phyloP scores from a whole-genome alignment of 1,139 yeast species.

The Suhomyces ambrosiae region DNA sequence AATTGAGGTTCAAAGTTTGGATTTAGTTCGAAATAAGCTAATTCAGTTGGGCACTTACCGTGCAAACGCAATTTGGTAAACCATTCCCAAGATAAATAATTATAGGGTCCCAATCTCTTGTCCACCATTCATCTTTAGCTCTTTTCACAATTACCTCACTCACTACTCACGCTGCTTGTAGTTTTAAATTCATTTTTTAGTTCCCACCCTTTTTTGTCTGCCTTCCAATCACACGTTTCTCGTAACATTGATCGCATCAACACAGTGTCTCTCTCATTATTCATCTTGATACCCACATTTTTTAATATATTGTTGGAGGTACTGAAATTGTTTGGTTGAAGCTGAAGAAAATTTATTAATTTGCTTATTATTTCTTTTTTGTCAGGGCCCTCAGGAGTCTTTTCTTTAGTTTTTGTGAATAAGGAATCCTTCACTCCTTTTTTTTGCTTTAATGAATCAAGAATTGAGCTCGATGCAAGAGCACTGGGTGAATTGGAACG shows the following conservation, averaged over 20 bases:
- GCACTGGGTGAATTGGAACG: constrained; percentile 1
- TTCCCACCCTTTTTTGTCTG: constrained; percentile 59
- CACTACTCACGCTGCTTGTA: too few species aligned
- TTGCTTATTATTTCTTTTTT: constrained; percentile 37
- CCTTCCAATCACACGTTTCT: constrained; percentile 71
- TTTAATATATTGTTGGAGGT: constrained; percentile 61
- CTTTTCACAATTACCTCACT: too few species aligned
- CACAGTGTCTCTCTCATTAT: constrained; percentile 59
- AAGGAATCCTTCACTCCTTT: constrained; percentile 13
- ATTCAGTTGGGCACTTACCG: too few species aligned
- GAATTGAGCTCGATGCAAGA: constrained; percentile 33
- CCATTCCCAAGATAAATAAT: too few species aligned
- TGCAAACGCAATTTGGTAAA: too few species aligned
- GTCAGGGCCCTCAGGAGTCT: constrained; percentile 22
- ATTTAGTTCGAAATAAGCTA: too few species aligned
- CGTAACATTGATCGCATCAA: constrained; percentile 68
- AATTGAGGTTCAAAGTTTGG: too few species aligned
- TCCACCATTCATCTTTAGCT: too few species aligned
- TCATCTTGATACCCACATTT: constrained; percentile 48
- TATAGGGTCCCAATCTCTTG: too few species aligned
- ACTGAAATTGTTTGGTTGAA: constrained; percentile 45
- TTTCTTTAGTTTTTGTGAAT: constrained; percentile 12
- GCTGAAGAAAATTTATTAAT: constrained; percentile 37
- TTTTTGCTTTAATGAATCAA: constrained; percentile 33
- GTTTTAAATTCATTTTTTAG: constrained; percentile 59